Evolutionary conservation across 148 eudicot genomes (phyloP), one percentile per base, ranked within the genome.

Genomic region (Camellia sinensis): DNA sequence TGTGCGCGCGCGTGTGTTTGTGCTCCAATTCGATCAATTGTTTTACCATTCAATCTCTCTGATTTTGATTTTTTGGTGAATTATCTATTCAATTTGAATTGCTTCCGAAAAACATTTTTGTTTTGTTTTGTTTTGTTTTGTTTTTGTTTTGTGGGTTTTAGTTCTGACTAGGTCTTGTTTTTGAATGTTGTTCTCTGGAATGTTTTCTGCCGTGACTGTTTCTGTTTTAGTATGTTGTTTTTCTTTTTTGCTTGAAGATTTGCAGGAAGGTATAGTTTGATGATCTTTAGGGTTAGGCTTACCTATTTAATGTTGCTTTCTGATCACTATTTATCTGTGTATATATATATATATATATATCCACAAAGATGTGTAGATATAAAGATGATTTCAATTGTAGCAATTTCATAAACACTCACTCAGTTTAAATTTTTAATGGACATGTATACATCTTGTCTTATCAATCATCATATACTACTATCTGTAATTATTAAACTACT

Each of bases 21-120:
- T 7, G 5, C 65, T 64, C 41, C 52, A 4, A 13, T 77, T 19
- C 66, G 45, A 65, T 80, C 82, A 46, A 65, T 43, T 56, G 46
- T 10, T 80, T 41, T 61, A 65, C 65, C 37, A 22, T 29, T 29
- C 37, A 29, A 29, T 29, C 37, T 29, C 37, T 29, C 37, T 29
- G 37, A 29, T 29, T 29, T 29, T 29, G 37, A 29, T 29, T 29
- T 29, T 29, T 29, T 29, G 37, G 37, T 29, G 37, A 29, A 29
- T 29, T 29, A 29, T 29, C 37, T 29, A 29, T 29, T 29, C 37
- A 29, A 1, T 29, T 29, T 29, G 37, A 56, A 17, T 50, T 43
- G 52, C 66, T 43, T 17, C 10, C 5, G 60, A 10, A 41, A 54
- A 14, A 19, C 37, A 29, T 29, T 29, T 48, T 48, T 48, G 7